These are phyloP conservation scores for Cladosporium sphaerospermum DNA, from an alignment of 2,329 filamentous ascomycete species.

Conservation along the genomic window DNA sequence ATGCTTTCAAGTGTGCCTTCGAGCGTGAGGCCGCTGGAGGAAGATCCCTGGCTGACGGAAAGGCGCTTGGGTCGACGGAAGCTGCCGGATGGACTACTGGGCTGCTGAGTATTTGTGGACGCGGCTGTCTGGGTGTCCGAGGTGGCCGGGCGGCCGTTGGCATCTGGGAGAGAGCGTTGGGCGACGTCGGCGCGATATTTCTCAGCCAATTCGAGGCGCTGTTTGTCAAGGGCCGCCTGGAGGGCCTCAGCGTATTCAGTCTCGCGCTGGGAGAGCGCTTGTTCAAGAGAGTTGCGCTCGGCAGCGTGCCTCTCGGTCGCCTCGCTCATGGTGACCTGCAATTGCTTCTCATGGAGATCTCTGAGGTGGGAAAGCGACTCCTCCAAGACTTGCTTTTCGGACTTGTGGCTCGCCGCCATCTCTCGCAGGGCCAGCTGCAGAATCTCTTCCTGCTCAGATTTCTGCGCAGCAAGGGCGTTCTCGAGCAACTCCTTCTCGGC, in stretches of 20 bases:
- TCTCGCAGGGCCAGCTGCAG: neutral
- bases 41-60: neutral
- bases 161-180: neutral
- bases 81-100: neutral
- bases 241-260: neutral
- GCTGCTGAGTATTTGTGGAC: neutral
- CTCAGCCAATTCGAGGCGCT: neutral
- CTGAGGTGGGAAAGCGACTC: neutral
- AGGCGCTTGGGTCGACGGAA: neutral
- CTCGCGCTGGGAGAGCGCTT: constrained; percentile 7
- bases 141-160: neutral
- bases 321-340: neutral
- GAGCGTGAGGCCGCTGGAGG: constrained; percentile 18
- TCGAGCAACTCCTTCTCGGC: constrained; percentile 4
- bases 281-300: constrained; percentile 1
- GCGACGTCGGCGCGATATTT: neutral
- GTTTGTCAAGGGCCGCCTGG: constrained; percentile 3
- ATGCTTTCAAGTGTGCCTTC: constrained; percentile 29
- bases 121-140: neutral
- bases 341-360: constrained; percentile 6
- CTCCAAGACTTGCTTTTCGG: constrained; percentile 4
- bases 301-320: constrained; percentile 1
- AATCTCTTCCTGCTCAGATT: neutral
- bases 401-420: neutral
- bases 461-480: neutral